A percentile compares a stretch with the other conserved stretches of the same genome.
Evolutionary conservation across 2,329 filamentous ascomycete species (phyloP).

Genomic region (Cladophialophora carrionii): DNA sequence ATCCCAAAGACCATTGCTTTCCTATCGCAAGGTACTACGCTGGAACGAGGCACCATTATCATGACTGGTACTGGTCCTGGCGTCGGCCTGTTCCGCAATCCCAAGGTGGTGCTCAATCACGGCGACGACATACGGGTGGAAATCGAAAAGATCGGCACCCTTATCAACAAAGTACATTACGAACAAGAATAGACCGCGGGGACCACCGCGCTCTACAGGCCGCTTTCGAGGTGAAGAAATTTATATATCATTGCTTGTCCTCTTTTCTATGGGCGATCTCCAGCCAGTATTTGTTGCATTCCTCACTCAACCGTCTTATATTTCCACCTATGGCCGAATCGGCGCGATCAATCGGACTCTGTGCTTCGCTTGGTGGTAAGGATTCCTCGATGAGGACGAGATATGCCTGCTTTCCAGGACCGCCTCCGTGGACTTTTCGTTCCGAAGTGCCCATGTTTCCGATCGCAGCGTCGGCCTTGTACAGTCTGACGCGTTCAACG

Average conservation of each 20-base stretch:
- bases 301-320: neutral
- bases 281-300: neutral
- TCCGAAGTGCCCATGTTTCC: constrained; percentile 5
- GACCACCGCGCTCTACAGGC: neutral
- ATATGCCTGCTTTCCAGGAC: constrained; percentile 7
- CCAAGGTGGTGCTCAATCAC: constrained; percentile 45
- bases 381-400: constrained; percentile 6
- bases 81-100: constrained; percentile 48
- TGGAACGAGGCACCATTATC: constrained; percentile 45
- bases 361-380: neutral
- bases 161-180: constrained; percentile 45
- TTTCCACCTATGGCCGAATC: neutral
- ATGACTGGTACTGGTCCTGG: constrained; percentile 49
- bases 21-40: constrained; percentile 45
- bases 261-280: neutral
- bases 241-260: neutral
- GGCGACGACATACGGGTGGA: constrained; percentile 52
- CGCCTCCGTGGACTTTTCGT: neutral
- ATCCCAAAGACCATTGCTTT: constrained; percentile 44
- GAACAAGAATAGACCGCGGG: constrained; percentile 45
- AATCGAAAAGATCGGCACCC: constrained; percentile 53
- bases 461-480: neutral
- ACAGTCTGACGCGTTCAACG: constrained; percentile 8
- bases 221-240: neutral
- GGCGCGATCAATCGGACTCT: neutral